Conservation (phyloP, 73 alveolate genomes). For the Diophrys appendiculata region DNA sequence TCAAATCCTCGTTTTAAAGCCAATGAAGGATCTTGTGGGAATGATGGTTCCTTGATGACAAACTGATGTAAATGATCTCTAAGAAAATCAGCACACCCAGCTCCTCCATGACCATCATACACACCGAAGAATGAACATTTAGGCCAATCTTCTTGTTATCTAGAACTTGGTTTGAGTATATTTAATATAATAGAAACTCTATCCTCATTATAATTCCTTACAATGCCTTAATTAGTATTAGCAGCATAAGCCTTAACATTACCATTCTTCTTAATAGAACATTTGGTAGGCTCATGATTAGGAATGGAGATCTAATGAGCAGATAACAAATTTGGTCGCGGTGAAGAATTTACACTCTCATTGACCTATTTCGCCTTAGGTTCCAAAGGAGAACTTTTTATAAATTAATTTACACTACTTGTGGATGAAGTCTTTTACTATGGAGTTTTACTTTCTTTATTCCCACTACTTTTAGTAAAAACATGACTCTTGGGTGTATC, state of each 20-base stretch:
- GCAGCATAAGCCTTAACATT: constrained; percentile 76
- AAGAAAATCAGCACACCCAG: constrained; percentile 67
- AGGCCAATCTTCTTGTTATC: constrained; percentile 72
- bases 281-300: constrained; percentile 23
- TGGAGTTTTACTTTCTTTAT: too few relatives aligned
- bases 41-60: constrained; percentile 64
- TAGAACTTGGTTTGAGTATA: constrained; percentile 69
- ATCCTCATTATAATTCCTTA: constrained; percentile 86
- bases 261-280: constrained; percentile 76
- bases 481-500: too few relatives aligned
- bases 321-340: too few relatives aligned
- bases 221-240: constrained; percentile 83
- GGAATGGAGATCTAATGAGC: too few relatives aligned
- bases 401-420: too few relatives aligned
- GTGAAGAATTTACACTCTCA: too few relatives aligned
- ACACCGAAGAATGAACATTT: constrained; percentile 60
- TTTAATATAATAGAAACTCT: constrained; percentile 81
- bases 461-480: too few relatives aligned
- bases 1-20: constrained; percentile 90
- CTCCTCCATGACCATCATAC: constrained; percentile 68
- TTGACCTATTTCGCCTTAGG: too few relatives aligned
- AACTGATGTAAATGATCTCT: constrained; percentile 91
- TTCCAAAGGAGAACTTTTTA: too few relatives aligned
- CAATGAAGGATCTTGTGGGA: constrained; percentile 80
- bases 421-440: too few relatives aligned